These are phyloP conservation scores for Malus hybrid DNA, from an alignment of 331 rosid genomes.

Conservation along the genomic window DNA sequence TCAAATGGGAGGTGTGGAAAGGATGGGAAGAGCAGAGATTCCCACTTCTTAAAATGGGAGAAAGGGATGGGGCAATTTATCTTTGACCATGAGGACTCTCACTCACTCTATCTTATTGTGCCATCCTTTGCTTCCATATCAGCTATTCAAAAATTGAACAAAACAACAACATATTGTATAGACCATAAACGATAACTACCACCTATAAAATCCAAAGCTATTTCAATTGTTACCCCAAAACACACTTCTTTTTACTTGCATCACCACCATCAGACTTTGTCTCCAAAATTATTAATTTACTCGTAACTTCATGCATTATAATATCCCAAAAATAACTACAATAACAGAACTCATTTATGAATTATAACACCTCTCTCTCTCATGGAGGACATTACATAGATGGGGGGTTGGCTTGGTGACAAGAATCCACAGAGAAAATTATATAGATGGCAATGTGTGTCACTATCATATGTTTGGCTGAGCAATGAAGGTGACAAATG, in stretches of 20 bases:
- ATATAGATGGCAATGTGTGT: conserved; percentile 49
- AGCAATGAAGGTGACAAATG: conserved; percentile 29
- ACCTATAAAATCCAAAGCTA: conserved; percentile 61
- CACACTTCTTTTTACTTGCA: conserved; percentile 48
- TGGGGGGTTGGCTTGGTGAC: conserved; percentile 25
- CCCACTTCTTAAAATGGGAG: conserved; percentile 58
- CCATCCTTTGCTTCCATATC: conserved; percentile 48
- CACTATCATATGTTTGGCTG: conserved; percentile 26
- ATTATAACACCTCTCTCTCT: not conserved
- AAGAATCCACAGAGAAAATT: conserved; percentile 47
- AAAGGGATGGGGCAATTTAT: conserved; percentile 59
- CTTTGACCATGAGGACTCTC: conserved; percentile 47
- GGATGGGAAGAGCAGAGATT: conserved; percentile 82
- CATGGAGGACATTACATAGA: conserved; percentile 4
- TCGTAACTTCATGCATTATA: conserved; percentile 31
- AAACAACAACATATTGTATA: conserved; percentile 15
- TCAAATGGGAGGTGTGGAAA: conserved; percentile 50
- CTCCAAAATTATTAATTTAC: conserved; percentile 35
- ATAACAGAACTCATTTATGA: conserved; percentile 9
- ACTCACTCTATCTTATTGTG: conserved; percentile 17
- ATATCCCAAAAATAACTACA: conserved; percentile 12
- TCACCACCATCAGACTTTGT: conserved; percentile 52
- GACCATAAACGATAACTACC: conserved; percentile 21
- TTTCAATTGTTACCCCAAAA: conserved; percentile 49
- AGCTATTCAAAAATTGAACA: conserved; percentile 19